Base-by-base conservation (phyloP, 2,329 filamentous ascomycete genomes). In the Clonostachys chloroleuca region DNA sequence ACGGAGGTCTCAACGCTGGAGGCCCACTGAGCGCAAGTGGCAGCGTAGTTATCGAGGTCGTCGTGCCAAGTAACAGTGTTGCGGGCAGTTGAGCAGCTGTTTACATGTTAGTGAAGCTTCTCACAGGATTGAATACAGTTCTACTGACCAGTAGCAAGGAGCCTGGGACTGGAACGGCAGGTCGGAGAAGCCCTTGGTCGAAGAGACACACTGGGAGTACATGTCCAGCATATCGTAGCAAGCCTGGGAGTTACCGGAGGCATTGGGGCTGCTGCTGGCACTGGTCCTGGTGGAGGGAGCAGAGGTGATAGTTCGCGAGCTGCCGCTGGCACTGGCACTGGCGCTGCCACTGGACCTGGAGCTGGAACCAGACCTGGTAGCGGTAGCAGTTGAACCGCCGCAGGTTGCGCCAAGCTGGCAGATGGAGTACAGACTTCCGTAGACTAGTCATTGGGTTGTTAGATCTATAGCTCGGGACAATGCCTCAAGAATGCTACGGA, bases 101-200 rank as follows among this genome's bases (percentile, higher is more conserved):
- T 12, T 12, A 42, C 16, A 13, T 30, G 24, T 30, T 30, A 30
- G 17, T 47, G 60, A 24, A 60, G 52, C n/a, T 9, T 36, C 43
- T 17, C 14, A 12, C 34, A 44, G 14, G 34, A 14, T 20, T n/a
- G 13, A 20, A 35, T 18, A 10, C 16, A 7, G 6, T 13, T n/a
- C 5, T 13, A 50, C 61, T 49, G 44, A 65, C 63, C 63, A 65
- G 52, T 61, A 64, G 54, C 63, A 65, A 16, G 54, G 50, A 16
- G 63, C 62, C 42, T 65, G 62, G 33, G 59, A 53, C 17, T 42
- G 51, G 47, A 46, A 55, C 18, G 56, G 56, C 18, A 61, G 46
- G 5, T 50, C 39, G n/a, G 53, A 51, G 49, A 65, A 65, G 17
- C 52, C 52, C 6, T 46, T 47, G 18, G 58, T 55, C 36, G 54